Evolutionary conservation across 2,329 filamentous ascomycete species (phyloP).

Genomic region (Fusarium sp.): DNA sequence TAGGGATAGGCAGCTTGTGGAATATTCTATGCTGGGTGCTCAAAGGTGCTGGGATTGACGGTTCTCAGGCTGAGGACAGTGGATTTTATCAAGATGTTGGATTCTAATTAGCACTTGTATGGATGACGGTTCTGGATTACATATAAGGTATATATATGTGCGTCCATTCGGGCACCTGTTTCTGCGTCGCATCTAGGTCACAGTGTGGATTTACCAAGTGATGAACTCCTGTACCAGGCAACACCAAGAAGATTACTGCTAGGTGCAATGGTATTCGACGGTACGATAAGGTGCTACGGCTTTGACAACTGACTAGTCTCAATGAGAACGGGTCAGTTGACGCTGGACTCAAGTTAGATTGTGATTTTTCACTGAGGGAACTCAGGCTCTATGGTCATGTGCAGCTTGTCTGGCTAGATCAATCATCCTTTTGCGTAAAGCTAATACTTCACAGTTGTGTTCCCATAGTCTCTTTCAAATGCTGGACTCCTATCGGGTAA

Average conservation of each 20-base stretch:
- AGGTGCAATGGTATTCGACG: not conserved
- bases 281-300: too few relatives aligned
- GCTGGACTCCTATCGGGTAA: not conserved
- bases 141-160: not conserved
- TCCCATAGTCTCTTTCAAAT: not conserved
- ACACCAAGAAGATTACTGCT: not conserved
- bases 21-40: not conserved
- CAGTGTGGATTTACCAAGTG: not conserved
- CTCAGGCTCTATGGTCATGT: not conserved
- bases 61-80: not conserved
- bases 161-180: not conserved
- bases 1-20: not conserved
- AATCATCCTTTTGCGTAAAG: not conserved
- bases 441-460: not conserved
- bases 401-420: not conserved
- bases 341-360: not conserved
- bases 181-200: not conserved
- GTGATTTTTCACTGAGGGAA: not conserved
- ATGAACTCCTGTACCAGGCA: not conserved
- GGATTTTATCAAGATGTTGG: not conserved
- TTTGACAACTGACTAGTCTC: not conserved
- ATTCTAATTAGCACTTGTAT: not conserved
- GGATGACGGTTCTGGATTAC: not conserved
- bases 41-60: not conserved
- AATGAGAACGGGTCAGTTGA: too few relatives aligned